Percentiles rank a stretch among this genome's conserved stretches.
phyloP scores from a whole-genome alignment of 2,329 filamentous ascomycete genomes.

The Monascus ruber region DNA sequence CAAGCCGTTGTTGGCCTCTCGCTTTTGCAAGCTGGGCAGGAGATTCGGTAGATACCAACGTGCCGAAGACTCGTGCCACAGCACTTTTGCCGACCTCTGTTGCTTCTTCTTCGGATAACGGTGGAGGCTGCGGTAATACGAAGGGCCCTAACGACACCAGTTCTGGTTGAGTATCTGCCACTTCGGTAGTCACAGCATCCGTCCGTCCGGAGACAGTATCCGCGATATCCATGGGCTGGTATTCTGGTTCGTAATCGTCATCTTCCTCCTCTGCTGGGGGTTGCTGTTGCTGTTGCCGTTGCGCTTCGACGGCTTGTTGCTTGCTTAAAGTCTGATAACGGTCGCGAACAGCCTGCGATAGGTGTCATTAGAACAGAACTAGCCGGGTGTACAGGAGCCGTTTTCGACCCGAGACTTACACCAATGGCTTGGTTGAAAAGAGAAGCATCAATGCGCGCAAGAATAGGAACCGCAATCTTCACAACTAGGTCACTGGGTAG shows the following conservation, averaged over 20 bases:
- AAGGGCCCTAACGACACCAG: conserved; percentile 59
- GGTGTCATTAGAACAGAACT: neutral
- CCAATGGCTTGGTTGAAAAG: conserved; percentile 63
- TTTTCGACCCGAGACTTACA: conserved; percentile 30
- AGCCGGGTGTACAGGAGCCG: conserved; percentile 4
- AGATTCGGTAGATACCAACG: conserved; percentile 64
- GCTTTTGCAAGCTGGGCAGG: conserved; percentile 43
- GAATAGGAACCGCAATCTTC: conserved; percentile 68
- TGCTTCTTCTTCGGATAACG: conserved; percentile 59
- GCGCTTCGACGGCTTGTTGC: conserved; percentile 23
- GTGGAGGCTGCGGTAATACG: conserved; percentile 64
- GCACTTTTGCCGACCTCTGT: conserved; percentile 64
- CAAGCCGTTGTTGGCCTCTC: conserved; percentile 44
- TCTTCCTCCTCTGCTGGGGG: conserved; percentile 52
- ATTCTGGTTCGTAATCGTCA: conserved; percentile 87
- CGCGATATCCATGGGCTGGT: conserved; percentile 54
- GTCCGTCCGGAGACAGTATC: conserved; percentile 27
- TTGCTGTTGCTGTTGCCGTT: conserved; percentile 16
- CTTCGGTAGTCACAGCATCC: conserved; percentile 66
- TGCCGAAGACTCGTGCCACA: conserved; percentile 64
- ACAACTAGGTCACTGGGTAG: conserved; percentile 66
- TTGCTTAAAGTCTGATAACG: conserved; percentile 27
- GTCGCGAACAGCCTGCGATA: conserved; percentile 25
- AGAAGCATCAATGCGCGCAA: conserved; percentile 59
- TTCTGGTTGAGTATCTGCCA: conserved; percentile 56